phyloP scores from a whole-genome alignment of 768 basidiomycete species.

The Strobilomyces echinocephalus region DNA sequence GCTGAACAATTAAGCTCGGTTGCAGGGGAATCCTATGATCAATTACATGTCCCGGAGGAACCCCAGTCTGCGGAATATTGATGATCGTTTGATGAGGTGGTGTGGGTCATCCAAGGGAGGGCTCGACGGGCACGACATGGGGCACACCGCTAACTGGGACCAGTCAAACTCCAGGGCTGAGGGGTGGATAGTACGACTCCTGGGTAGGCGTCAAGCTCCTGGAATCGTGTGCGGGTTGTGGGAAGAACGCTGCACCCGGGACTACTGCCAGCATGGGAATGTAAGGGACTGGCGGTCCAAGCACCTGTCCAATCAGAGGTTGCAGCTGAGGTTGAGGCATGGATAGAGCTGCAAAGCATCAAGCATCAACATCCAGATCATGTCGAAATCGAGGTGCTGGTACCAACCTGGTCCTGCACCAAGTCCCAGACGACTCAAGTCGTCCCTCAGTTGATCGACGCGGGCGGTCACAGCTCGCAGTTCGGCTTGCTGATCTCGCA shows the following conservation, averaged over 20 bases:
- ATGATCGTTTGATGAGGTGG: slow-evolving; percentile 13
- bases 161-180: slow-evolving; percentile 11
- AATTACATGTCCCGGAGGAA: slow-evolving; percentile 21
- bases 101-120: neutral
- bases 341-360: slow-evolving; percentile 13
- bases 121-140: slow-evolving; percentile 14
- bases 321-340: slow-evolving; percentile 21
- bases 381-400: neutral
- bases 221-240: slow-evolving; percentile 14
- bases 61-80: slow-evolving; percentile 8
- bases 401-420: slow-evolving; percentile 38
- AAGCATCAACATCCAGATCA: neutral
- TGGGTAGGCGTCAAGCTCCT: slow-evolving; percentile 25
- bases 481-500: slow-evolving; percentile 72
- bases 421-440: slow-evolving; percentile 41
- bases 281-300: slow-evolving; percentile 17
- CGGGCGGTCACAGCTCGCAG: slow-evolving; percentile 61
- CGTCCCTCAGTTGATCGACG: slow-evolving; percentile 45
- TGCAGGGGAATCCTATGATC: slow-evolving; percentile 7
- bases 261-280: slow-evolving; percentile 13
- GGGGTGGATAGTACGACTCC: slow-evolving; percentile 13
- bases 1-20: slow-evolving; percentile 1
- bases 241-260: slow-evolving; percentile 22
- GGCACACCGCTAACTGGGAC: slow-evolving; percentile 13
- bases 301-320: slow-evolving; percentile 8